Evolutionary conservation across 1,139 yeast species (phyloP), one percentile per base, ranked within the genome.

Genomic region (Blastobotrys aristatus): DNA sequence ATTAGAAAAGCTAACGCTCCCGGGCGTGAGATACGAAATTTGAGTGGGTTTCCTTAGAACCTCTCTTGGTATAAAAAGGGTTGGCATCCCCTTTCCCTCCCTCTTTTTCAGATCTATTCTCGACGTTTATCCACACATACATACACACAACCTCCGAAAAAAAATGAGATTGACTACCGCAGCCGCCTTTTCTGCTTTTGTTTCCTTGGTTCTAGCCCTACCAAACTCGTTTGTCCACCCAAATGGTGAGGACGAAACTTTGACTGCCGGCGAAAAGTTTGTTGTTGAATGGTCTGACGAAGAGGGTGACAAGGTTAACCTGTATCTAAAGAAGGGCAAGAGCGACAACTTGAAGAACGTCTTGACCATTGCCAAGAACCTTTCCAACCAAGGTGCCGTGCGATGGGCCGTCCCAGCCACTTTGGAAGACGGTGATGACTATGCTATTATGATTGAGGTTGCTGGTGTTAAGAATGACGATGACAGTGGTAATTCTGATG

Each of bases 301-400:
- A 24, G 64, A 61, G 37, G 70, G 69, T 40, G 52, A 58, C 48
- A 51, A 57, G 38, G 61, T 68, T 49, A 59, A 63, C 51, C 58
- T 68, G 33, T 46, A 55, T 40, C 60, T 68, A 43, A 56, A 55
- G 52, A 43, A 63, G 50, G 72, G 72, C n/a, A 53, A 57, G 37
- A 47, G 69, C 31, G 46, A 51, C 52, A 54, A 66, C 56, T 58
- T 68, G 46, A 49, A 53, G 34, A 57, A 63, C 21, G 70, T 65
- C 14, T 54, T 67, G 48, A 63, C 68, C 48, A 65, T 68, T 54
- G 65, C 66, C 50, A 51, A 57, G 46, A 50, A 57, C 48, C 53
- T 67, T 42, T 49, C 57, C 46, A 68, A 68, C 63, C 59, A 60
- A 45, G 72, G 72, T 49, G 62, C 66, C 40, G 71, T 67, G 42